A percentile compares a stretch with the other conserved stretches of the same genome.
Conservation (phyloP, 495 filamentous ascomycete genomes). For the Umbilicaria muhlenbergii region DNA sequence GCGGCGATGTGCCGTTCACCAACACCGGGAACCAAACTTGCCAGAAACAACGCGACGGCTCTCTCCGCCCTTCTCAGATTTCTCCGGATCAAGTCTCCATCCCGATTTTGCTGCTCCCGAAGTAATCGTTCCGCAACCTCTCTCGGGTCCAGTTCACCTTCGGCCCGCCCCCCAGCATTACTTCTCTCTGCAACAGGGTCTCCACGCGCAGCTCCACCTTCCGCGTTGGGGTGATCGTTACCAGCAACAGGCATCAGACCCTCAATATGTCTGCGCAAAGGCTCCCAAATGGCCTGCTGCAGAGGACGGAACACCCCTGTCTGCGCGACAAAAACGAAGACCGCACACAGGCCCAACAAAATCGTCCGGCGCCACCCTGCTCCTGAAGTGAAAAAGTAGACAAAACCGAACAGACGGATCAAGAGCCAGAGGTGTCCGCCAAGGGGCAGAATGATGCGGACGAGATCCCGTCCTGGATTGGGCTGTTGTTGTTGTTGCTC, state of each 20-base stretch:
- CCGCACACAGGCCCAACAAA: conserved; percentile 41
- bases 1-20: conserved; percentile 69
- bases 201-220: conserved; percentile 3
- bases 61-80: conserved; percentile 51
- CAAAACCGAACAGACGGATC: conserved; percentile 58
- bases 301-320: conserved; percentile 44
- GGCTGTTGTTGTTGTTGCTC: conserved; percentile 9
- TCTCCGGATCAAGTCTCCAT: conserved; percentile 37
- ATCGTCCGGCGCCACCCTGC: conserved; percentile 55
- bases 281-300: conserved; percentile 38
- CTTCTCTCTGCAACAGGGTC: conserved; percentile 2
- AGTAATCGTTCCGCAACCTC: conserved; percentile 39
- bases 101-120: conserved; percentile 28
- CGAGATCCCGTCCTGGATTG: conserved; percentile 13
- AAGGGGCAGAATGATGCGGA: conserved; percentile 15
- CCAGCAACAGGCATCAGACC: conserved; percentile 43
- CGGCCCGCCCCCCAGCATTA: background rate
- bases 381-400: conserved; percentile 65
- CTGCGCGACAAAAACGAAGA: conserved; percentile 48
- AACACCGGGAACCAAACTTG: conserved; percentile 71
- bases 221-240: conserved; percentile 13
- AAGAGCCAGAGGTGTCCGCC: conserved; percentile 54
- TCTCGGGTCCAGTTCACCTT: conserved; percentile 29
- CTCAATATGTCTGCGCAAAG: conserved; percentile 57
- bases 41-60: conserved; percentile 66